Percentiles rank a stretch among this genome's conserved stretches.
phyloP scores from a whole-genome alignment of 1,139 yeast species.

The Chernovozyma aurita region DNA sequence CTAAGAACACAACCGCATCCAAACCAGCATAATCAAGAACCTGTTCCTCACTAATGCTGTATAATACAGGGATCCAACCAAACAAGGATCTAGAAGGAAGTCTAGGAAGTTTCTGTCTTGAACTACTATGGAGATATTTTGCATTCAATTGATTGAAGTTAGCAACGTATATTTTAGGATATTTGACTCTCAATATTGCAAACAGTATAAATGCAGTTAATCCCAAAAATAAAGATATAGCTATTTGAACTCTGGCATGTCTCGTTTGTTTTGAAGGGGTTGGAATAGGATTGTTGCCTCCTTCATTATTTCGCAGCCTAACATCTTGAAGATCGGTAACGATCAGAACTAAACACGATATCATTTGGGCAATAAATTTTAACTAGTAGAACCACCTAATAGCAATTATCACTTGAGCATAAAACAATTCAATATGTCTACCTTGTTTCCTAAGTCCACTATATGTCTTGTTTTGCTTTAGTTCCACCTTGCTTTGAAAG shows the following conservation, averaged over 20 bases:
- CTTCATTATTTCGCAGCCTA: constrained; percentile 2
- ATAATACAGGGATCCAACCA: constrained; percentile 75
- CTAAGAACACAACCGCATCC: constrained; percentile 85
- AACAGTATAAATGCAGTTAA: constrained; percentile 59
- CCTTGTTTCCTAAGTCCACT: too few species aligned
- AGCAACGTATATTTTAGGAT: constrained; percentile 70
- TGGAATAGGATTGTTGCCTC: constrained; percentile 5
- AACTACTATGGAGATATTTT: constrained; percentile 40
- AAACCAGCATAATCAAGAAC: constrained; percentile 86
- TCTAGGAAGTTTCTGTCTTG: constrained; percentile 35
- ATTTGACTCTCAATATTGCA: constrained; percentile 56
- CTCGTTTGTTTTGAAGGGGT: constrained; percentile 15
- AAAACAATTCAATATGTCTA: too few species aligned
- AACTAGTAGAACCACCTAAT: too few species aligned
- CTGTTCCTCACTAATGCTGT: constrained; percentile 64
- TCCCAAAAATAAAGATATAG: constrained; percentile 63
- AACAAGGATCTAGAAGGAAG: constrained; percentile 48
- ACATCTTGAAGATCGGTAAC: background rate
- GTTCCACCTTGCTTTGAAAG: too few species aligned
- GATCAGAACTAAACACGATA: background rate
- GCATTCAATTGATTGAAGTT: constrained; percentile 41
- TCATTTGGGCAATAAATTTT: too few species aligned
- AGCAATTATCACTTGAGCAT: too few species aligned
- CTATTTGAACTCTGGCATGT: constrained; percentile 49
- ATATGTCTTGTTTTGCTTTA: too few species aligned